A percentile compares a stretch with the other conserved stretches of the same genome.
Evolutionary conservation across 257 asterid species (phyloP).

Genomic region (Jacaranda mimosifolia): DNA sequence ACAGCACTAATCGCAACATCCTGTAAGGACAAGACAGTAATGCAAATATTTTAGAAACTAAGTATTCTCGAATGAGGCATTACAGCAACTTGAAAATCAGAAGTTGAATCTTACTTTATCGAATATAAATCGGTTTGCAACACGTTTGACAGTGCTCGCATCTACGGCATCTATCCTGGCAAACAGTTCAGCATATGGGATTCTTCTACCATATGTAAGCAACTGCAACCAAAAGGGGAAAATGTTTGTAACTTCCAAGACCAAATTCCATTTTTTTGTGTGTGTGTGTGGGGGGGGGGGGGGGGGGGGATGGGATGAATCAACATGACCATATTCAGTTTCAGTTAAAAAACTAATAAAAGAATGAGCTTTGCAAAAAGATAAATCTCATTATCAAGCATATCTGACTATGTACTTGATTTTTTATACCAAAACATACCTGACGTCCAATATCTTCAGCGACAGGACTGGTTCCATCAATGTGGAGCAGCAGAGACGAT

Average conservation of each 20-base stretch:
- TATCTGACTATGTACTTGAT: neutral
- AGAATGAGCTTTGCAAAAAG: neutral
- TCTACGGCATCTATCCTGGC: slow-evolving; percentile 94
- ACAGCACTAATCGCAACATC: slow-evolving; percentile 83
- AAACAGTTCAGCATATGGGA: slow-evolving; percentile 88
- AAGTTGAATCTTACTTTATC: slow-evolving; percentile 64
- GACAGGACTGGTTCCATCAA: slow-evolving; percentile 92
- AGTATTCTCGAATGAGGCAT: neutral
- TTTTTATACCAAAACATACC: slow-evolving; percentile 50
- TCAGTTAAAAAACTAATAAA: neutral
- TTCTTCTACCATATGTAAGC: slow-evolving; percentile 94
- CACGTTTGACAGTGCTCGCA: slow-evolving; percentile 87
- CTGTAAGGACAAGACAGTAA: slow-evolving; percentile 42
- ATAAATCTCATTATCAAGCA: slow-evolving; percentile 1
- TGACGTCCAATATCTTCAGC: slow-evolving; percentile 99
- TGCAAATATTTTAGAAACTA: neutral
- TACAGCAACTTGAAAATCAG: neutral
- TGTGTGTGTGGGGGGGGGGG: no score
- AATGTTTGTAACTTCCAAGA: neutral
- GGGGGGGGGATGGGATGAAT: no score
- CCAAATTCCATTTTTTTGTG: no score
- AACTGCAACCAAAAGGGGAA: slow-evolving; percentile 60
- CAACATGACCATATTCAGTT: neutral
- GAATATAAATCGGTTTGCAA: slow-evolving; percentile 85
- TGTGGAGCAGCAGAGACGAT: slow-evolving; percentile 88